phyloP scores from a whole-genome alignment of 2,329 filamentous ascomycete species.

The Hypoxylon sp. region DNA sequence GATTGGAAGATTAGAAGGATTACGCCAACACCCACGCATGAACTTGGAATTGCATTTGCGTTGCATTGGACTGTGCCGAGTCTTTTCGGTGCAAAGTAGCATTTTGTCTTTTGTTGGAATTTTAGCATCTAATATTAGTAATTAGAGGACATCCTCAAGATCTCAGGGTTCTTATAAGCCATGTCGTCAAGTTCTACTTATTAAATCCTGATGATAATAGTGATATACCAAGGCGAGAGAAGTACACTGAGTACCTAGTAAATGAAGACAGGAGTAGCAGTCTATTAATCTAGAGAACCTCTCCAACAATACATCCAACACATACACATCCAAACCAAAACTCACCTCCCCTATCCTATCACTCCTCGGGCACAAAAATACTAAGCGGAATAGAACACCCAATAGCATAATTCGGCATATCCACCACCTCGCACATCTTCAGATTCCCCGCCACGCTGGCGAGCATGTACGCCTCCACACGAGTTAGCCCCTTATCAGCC shows the following conservation, averaged over 20 bases:
- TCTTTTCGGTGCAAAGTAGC: conserved; percentile 3
- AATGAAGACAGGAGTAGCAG: too few species aligned
- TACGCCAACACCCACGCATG: too few species aligned
- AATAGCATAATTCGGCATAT: conserved; percentile 63
- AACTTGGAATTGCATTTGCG: not conserved
- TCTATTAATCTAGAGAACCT: too few species aligned
- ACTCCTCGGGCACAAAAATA: conserved; percentile 48
- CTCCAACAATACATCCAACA: too few species aligned
- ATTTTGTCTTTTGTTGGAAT: not conserved
- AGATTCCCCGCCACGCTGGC: conserved; percentile 59
- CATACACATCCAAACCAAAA: not conserved
- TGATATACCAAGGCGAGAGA: too few species aligned
- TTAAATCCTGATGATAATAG: too few species aligned
- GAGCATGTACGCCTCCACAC: conserved; percentile 60
- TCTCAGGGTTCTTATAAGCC: too few species aligned
- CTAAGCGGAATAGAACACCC: conserved; percentile 58
- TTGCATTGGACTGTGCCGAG: not conserved
- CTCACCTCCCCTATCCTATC: not conserved
- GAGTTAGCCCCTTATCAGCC: not conserved
- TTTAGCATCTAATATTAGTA: conserved; percentile 1
- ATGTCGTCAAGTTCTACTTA: too few species aligned
- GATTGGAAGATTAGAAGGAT: too few species aligned
- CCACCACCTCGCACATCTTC: conserved; percentile 61
- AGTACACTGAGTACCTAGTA: too few species aligned
- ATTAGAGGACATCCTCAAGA: too few species aligned